phyloP scores from a whole-genome alignment of 2,329 filamentous ascomycete species.

The Colletotrichum australisinense region DNA sequence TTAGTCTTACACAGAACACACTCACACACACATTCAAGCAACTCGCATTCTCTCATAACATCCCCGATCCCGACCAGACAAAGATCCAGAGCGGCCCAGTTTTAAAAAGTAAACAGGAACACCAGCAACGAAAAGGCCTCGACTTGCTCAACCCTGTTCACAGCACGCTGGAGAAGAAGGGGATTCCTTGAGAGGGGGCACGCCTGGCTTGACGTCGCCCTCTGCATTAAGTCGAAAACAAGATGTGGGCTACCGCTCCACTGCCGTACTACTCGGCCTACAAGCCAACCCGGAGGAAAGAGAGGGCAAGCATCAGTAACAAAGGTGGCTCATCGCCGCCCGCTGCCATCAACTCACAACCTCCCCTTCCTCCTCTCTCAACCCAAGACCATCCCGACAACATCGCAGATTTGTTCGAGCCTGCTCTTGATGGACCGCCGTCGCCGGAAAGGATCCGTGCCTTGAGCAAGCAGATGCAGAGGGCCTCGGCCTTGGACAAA shows the following conservation, averaged over 20 bases:
- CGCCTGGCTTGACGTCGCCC: constrained; percentile 36
- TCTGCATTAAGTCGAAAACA: constrained; percentile 36
- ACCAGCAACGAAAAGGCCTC: constrained; percentile 19
- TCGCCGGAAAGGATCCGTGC: constrained; percentile 70
- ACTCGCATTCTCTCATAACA: constrained; percentile 3
- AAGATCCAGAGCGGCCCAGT: constrained; percentile 29
- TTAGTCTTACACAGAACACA: background rate
- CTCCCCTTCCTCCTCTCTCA: constrained; percentile 22
- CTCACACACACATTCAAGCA: background rate
- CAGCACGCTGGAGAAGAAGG: constrained; percentile 29
- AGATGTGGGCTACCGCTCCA: constrained; percentile 38
- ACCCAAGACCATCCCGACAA: constrained; percentile 26
- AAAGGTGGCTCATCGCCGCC: constrained; percentile 34
- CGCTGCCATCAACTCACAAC: constrained; percentile 1
- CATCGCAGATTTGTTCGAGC: constrained; percentile 62
- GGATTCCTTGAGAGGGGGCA: constrained; percentile 34
- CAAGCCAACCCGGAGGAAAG: constrained; percentile 27
- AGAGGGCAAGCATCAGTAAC: constrained; percentile 21
- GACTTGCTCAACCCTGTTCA: constrained; percentile 12
- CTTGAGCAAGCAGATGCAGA: constrained; percentile 69
- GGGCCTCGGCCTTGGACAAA: constrained; percentile 60
- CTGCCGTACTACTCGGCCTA: constrained; percentile 39
- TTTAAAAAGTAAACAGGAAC: constrained; percentile 20
- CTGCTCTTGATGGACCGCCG: constrained; percentile 70
- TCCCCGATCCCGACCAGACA: constrained; percentile 14